Evolutionary conservation across 805 yeast genomes (phyloP), one percentile per base, ranked within the genome.

Genomic region (Saturnispora ahearnii): DNA sequence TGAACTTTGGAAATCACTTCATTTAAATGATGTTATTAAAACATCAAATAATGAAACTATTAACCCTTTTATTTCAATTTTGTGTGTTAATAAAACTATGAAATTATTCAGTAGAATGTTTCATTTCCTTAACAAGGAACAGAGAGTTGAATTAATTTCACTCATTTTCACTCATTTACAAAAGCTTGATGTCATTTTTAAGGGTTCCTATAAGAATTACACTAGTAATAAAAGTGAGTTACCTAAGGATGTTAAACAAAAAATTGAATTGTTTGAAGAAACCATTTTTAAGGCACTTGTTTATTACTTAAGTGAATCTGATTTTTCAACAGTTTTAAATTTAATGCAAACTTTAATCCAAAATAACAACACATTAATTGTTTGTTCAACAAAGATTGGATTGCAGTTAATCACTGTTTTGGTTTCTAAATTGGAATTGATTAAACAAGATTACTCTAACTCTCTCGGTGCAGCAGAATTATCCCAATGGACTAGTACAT

Each of bases 361-460:
- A 51, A 82, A 80, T 60, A 84, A 85, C 62, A 82, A 82, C 58
- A 79, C 84, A 33, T 74, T 85, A 9, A 64, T 86, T 79, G 74
- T 79, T n/a, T 71, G 78, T 4, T 77, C 84, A 4, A 77, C 83
- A 42, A 87, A 85, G 66, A 77, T 87, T 56, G 97, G 98, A 21
- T 77, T 89, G 58, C 84, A 96, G 11, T 72, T 91, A 50, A 76
- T 91, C 49, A 91, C 97, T 0, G 87, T 95, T n/a, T 72, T 91
- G 54, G 80, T 90, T 51, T 87, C 96, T 4, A 80, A 96, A 60
- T 91, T 96, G 32, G 97, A 91, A 65, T 77, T 90, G 59, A 84
- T 91, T 60, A 83, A 84, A 61, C 96, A 95, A 63, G 96, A 90
- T 62, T 81, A 81, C 28, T 44, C 62, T 3, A 53, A 53, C 62